Percentiles rank a stretch among this genome's conserved stretches.
phyloP scores from a whole-genome alignment of 352 stramenopile species.

The Phytophthora quininea region DNA sequence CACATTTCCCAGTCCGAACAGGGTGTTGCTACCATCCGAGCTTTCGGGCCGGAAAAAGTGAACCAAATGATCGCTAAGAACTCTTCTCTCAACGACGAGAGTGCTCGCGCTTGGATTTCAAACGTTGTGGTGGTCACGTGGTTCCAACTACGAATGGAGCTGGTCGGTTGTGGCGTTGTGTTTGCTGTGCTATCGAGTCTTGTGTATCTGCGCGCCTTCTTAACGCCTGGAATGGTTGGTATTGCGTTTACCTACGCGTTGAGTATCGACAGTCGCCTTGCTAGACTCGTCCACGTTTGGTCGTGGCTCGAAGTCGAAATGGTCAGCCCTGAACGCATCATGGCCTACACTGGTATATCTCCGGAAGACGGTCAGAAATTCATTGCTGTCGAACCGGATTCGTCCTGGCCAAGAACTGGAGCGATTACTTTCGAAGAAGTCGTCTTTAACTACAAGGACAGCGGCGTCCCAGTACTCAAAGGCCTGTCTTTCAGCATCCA shows the following conservation, averaged over 20 bases:
- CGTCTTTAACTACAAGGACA: slow-evolving; percentile 22
- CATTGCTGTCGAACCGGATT: slow-evolving; percentile 13
- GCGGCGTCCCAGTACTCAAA: slow-evolving; percentile 15
- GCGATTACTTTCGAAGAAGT: slow-evolving; percentile 19
- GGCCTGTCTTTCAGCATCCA: slow-evolving; percentile 21
- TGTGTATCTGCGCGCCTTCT: slow-evolving; percentile 23
- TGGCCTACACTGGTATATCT: slow-evolving; percentile 24
- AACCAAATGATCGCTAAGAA: slow-evolving; percentile 9
- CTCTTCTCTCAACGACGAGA: slow-evolving; percentile 1
- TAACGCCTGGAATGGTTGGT: slow-evolving; percentile 58
- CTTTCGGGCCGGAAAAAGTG: slow-evolving; percentile 24
- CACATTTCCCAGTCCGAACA: slow-evolving; percentile 20
- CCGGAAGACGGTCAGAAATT: slow-evolving; percentile 1
- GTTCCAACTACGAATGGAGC: slow-evolving; percentile 33
- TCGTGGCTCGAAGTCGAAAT: slow-evolving; percentile 54
- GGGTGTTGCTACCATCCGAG: slow-evolving; percentile 24
- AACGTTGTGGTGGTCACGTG: slow-evolving; percentile 21
- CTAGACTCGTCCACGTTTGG: slow-evolving; percentile 59
- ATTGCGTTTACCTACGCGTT: slow-evolving; percentile 81
- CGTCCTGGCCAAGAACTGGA: slow-evolving; percentile 10
- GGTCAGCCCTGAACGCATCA: slow-evolving; percentile 52
- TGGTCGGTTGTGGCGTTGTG: slow-evolving; percentile 28
- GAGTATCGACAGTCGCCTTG: slow-evolving; percentile 75
- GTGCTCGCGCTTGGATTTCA: neutral
- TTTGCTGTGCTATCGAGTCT: slow-evolving; percentile 23